phyloP scores from a whole-genome alignment of 2,329 filamentous ascomycete genomes.

The Diaporthe sp. region DNA sequence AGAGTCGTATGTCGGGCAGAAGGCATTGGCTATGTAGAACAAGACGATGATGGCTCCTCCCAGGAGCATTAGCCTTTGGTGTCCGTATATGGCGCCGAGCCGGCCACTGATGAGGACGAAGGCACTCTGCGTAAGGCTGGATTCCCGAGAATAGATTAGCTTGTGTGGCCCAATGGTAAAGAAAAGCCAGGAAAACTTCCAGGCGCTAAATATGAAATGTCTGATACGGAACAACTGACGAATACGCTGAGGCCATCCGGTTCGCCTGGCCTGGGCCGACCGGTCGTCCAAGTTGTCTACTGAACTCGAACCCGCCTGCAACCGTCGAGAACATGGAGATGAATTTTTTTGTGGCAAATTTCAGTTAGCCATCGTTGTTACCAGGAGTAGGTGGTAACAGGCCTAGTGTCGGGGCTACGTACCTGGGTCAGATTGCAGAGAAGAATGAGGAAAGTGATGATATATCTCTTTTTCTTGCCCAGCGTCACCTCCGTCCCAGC shows the following conservation, averaged over 20 bases:
- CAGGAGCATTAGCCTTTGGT: neutral
- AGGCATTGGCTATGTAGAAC: neutral
- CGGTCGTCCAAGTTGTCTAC: neutral
- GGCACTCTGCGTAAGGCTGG: neutral
- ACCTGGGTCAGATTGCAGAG: slow-evolving; percentile 2
- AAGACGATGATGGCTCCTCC: neutral
- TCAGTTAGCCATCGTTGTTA: neutral
- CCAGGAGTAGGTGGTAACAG: no score
- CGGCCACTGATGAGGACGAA: neutral
- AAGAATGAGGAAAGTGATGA: neutral
- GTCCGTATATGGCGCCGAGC: neutral
- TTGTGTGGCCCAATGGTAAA: neutral
- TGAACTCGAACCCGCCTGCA: neutral
- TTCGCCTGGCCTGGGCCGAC: slow-evolving; percentile 5
- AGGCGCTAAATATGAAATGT: no score
- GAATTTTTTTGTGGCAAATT: neutral
- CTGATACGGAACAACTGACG: neutral
- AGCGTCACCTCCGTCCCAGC: neutral
- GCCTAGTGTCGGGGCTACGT: neutral
- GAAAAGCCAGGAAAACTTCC: neutral
- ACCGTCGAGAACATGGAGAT: neutral
- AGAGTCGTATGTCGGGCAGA: neutral
- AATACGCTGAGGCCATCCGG: neutral
- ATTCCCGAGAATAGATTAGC: neutral
- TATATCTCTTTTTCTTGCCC: neutral